Evolutionary conservation across 805 yeast genomes (phyloP).

Genomic region (Nakazawaea peltata): DNA sequence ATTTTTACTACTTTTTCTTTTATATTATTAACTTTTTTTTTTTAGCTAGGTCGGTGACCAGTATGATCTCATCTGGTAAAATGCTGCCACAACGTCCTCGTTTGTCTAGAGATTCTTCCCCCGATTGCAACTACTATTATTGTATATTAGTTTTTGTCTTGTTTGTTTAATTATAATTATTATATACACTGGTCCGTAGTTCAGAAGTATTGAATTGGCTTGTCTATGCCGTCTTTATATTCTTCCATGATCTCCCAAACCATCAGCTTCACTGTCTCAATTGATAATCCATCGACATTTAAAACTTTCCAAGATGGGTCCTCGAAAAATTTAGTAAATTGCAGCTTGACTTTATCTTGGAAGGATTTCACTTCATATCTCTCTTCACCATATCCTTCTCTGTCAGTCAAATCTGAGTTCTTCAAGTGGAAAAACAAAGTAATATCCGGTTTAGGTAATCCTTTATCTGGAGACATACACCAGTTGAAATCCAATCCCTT

Average conservation of each 20-base stretch:
- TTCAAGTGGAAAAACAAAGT: slow-evolving; percentile 67
- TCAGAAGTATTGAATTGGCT: neutral
- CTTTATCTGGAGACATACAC: slow-evolving; percentile 77
- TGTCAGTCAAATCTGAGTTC: slow-evolving; percentile 30
- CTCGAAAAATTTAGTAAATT: slow-evolving; percentile 39
- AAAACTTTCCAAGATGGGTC: slow-evolving; percentile 34
- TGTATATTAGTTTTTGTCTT: too few species aligned
- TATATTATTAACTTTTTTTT: too few species aligned
- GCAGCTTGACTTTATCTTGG: slow-evolving; percentile 60
- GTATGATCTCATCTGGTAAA: too few species aligned
- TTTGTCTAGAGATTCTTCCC: too few species aligned
- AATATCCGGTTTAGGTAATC: slow-evolving; percentile 81
- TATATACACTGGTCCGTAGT: too few species aligned
- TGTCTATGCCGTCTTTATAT: neutral
- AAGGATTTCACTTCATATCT: slow-evolving; percentile 73
- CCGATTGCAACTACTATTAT: too few species aligned
- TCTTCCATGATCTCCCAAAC: slow-evolving; percentile 30
- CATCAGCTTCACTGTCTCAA: slow-evolving; percentile 43
- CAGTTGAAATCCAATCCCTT: slow-evolving; percentile 67
- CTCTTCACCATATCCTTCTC: slow-evolving; percentile 92
- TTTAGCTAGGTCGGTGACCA: too few species aligned
- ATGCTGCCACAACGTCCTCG: too few species aligned
- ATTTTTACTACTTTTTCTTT: too few species aligned
- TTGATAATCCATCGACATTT: slow-evolving; percentile 50
- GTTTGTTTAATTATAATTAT: too few species aligned